phyloP scores from a whole-genome alignment of 1,284 basidiomycete species.

The Boletus chippewaensis region DNA sequence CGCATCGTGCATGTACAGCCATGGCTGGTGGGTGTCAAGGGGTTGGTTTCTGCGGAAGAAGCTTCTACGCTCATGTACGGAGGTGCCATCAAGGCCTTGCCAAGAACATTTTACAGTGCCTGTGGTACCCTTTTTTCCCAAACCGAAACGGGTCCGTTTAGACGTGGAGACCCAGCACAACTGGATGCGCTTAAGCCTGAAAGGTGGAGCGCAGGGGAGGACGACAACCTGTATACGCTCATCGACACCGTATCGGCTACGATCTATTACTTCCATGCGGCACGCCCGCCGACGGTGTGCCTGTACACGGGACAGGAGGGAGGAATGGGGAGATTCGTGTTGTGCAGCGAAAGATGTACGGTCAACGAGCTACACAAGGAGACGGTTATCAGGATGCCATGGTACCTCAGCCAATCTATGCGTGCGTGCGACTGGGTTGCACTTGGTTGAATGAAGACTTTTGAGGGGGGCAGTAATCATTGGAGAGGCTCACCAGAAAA shows the following conservation, averaged over 20 bases:
- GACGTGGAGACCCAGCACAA: conserved; percentile 18
- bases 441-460: conserved; percentile 5
- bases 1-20: conserved; percentile 20
- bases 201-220: neutral
- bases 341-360: conserved; percentile 21
- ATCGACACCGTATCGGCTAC: conserved; percentile 24
- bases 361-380: conserved; percentile 23
- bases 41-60: conserved; percentile 24
- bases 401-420: conserved; percentile 17
- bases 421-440: conserved; percentile 22
- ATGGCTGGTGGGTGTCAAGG: conserved; percentile 26
- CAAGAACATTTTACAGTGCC: conserved; percentile 19
- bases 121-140: conserved; percentile 19
- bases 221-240: conserved; percentile 21
- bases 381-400: conserved; percentile 23
- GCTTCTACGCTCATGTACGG: conserved; percentile 19
- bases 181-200: neutral
- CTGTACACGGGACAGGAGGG: conserved; percentile 23
- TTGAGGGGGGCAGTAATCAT: neutral
- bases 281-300: conserved; percentile 24
- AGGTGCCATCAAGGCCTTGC: conserved; percentile 6
- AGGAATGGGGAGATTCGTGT: conserved; percentile 22
- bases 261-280: conserved; percentile 25
- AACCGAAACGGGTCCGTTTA: conserved; percentile 9
- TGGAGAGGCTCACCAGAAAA: too few species aligned